phyloP scores from a whole-genome alignment of 306 rosid species.

The Alnus rubra region DNA sequence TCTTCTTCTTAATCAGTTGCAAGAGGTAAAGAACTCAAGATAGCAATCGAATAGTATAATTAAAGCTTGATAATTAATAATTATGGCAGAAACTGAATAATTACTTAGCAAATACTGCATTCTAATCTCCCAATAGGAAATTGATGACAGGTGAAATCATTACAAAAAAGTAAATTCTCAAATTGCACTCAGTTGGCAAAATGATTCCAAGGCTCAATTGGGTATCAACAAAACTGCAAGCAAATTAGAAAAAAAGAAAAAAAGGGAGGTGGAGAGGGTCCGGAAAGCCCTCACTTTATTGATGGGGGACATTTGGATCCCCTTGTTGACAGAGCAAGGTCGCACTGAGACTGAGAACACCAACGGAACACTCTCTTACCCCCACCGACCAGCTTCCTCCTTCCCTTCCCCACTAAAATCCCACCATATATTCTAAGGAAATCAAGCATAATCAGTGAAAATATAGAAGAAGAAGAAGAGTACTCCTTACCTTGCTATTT shows the following conservation, averaged over 20 bases:
- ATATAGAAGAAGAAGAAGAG: constrained; percentile 8
- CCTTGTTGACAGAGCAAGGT: too few relatives aligned
- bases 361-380: too few relatives aligned
- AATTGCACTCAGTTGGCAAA: background rate
- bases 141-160: background rate
- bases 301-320: too few relatives aligned
- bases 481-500: constrained; percentile 56
- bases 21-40: background rate
- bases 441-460: background rate
- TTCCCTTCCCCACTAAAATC: background rate
- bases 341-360: too few relatives aligned
- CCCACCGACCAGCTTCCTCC: too few relatives aligned
- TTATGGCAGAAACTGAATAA: background rate
- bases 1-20: background rate
- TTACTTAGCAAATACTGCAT: background rate
- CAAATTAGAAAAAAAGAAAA: too few relatives aligned
- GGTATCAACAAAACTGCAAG: background rate
- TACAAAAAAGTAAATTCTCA: background rate
- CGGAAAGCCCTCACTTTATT: too few relatives aligned
- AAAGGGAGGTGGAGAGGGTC: too few relatives aligned
- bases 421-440: background rate
- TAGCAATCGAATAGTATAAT: background rate
- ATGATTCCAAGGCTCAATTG: background rate
- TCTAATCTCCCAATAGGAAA: too few relatives aligned
- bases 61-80: background rate